phyloP scores from a whole-genome alignment of 2,329 filamentous ascomycete species.

The Fusarium virguliforme region DNA sequence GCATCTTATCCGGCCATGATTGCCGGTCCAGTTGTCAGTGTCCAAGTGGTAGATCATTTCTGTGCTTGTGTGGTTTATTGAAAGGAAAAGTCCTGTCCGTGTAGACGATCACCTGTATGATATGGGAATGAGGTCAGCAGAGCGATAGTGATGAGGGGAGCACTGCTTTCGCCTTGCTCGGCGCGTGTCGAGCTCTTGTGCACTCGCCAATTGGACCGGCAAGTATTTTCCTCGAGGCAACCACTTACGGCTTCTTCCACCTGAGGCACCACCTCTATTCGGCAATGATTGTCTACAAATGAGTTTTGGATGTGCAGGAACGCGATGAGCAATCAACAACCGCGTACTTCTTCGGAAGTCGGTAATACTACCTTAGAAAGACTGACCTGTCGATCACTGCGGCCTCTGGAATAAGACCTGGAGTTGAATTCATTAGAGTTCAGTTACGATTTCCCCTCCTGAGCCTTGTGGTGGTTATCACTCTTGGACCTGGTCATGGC shows the following conservation, averaged over 20 bases:
- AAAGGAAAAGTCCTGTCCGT: not conserved
- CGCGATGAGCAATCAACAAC: not conserved
- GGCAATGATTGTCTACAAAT: not conserved
- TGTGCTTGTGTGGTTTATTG: not conserved
- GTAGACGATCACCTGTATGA: not conserved
- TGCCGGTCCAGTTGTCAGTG: no score
- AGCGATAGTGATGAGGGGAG: not conserved
- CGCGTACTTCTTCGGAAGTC: not conserved
- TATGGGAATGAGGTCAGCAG: slow-evolving; percentile 1
- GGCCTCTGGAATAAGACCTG: no score
- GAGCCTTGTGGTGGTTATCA: not conserved
- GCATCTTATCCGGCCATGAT: no score
- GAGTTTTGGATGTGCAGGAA: not conserved
- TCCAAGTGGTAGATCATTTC: not conserved
- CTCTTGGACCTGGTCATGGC: no score
- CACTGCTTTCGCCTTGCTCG: not conserved
- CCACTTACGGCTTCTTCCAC: not conserved
- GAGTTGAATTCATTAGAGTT: no score
- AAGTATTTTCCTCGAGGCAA: not conserved
- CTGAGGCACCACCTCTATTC: not conserved
- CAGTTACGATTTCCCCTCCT: not conserved
- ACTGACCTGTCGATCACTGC: not conserved
- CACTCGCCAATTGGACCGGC: not conserved
- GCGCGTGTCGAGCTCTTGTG: not conserved
- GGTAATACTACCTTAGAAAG: not conserved